Evolutionary conservation across 768 basidiomycete species (phyloP).

Genomic region (Serendipita vermifera): DNA sequence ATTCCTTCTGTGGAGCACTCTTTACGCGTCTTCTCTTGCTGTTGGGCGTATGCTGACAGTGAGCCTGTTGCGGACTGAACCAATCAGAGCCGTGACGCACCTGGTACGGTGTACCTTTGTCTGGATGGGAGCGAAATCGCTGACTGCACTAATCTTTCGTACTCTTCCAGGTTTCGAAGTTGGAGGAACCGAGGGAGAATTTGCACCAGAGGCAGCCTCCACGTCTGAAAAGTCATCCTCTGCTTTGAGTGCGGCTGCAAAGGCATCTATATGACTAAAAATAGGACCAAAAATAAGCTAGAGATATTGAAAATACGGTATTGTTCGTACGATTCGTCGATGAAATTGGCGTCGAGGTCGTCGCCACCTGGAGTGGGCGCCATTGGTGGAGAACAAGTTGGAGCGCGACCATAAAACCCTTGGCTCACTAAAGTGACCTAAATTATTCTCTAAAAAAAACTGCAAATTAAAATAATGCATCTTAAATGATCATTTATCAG

Average conservation of each 20-base stretch:
- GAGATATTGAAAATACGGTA: no score
- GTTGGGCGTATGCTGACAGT: slow-evolving; percentile 26
- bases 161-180: slow-evolving; percentile 29
- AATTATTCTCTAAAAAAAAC: no score
- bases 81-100: background rate
- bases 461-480: no score
- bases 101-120: slow-evolving; percentile 61
- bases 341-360: background rate
- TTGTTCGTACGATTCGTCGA: background rate
- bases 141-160: slow-evolving; percentile 68
- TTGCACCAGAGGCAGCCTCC: slow-evolving; percentile 23
- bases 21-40: slow-evolving; percentile 18
- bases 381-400: background rate
- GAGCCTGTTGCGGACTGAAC: background rate
- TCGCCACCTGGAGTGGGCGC: background rate
- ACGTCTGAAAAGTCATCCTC: slow-evolving; percentile 40
- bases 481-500: no score
- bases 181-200: slow-evolving; percentile 21
- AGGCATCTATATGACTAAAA: slow-evolving; percentile 56
- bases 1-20: slow-evolving; percentile 33
- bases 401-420: no score
- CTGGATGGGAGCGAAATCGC: slow-evolving; percentile 86
- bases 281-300: no score
- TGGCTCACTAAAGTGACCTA: no score
- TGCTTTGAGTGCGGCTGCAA: slow-evolving; percentile 55